Evolutionary conservation across 805 yeast species (phyloP).

Genomic region (Lipomyces lipofer): DNA sequence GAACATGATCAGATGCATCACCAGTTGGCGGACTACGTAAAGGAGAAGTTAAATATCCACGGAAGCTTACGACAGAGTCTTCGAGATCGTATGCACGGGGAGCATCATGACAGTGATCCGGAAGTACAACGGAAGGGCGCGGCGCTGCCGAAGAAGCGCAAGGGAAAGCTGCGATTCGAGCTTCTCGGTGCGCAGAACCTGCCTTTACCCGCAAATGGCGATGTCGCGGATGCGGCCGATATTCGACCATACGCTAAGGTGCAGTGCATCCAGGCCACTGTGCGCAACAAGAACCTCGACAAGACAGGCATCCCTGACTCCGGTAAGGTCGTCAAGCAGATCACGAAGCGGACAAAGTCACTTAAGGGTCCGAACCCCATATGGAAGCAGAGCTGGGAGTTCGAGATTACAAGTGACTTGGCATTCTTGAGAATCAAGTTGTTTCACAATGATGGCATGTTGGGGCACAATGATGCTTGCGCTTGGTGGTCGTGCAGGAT

Average conservation of each 20-base stretch:
- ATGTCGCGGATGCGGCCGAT: neutral
- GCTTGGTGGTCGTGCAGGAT: slow-evolving; percentile 16
- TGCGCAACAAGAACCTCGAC: slow-evolving; percentile 8
- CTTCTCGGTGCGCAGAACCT: slow-evolving; percentile 13
- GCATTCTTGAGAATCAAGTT: slow-evolving; percentile 13
- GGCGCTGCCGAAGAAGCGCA: slow-evolving; percentile 1
- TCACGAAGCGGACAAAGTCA: slow-evolving; percentile 1
- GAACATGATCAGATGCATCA: neutral
- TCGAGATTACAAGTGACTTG: slow-evolving; percentile 6
- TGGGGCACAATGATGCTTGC: slow-evolving; percentile 13
- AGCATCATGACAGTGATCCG: neutral
- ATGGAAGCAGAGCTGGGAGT: slow-evolving; percentile 1
- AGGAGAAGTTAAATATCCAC: neutral
- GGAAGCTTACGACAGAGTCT: slow-evolving; percentile 2
- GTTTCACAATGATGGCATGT: slow-evolving; percentile 13
- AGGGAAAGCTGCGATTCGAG: slow-evolving; percentile 4
- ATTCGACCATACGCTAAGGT: slow-evolving; percentile 13
- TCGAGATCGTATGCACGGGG: slow-evolving; percentile 1
- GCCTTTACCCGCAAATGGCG: slow-evolving; percentile 10
- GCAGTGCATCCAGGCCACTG: slow-evolving; percentile 6
- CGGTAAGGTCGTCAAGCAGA: slow-evolving; percentile 6
- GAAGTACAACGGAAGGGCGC: neutral
- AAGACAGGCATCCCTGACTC: slow-evolving; percentile 1
- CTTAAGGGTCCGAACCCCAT: slow-evolving; percentile 6
- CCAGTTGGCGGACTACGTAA: neutral